These are phyloP conservation scores for Chalciporus piperatoides DNA, from an alignment of 1,284 basidiomycete genomes.

Conservation along the genomic window DNA sequence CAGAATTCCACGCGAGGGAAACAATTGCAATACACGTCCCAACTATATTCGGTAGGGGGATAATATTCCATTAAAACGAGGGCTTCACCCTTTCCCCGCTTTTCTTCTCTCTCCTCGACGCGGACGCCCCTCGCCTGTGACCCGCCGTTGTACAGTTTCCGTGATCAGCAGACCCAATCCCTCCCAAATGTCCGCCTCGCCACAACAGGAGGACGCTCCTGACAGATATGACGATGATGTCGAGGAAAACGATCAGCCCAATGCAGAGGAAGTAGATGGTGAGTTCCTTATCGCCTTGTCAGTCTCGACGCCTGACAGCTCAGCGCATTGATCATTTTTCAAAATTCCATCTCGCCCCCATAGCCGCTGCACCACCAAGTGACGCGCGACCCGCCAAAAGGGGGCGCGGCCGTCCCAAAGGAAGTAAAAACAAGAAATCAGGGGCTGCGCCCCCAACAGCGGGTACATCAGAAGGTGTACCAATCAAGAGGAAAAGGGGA, in stretches of 20 bases:
- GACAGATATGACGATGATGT: slow-evolving; percentile 45
- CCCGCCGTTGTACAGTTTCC: slow-evolving; percentile 26
- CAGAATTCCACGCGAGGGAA: slow-evolving; percentile 49
- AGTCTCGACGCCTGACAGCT: slow-evolving; percentile 5
- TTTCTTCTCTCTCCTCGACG: slow-evolving; percentile 47
- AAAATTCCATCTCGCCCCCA: slow-evolving; percentile 16
- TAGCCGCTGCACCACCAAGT: slow-evolving; percentile 24
- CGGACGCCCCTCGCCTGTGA: slow-evolving; percentile 26
- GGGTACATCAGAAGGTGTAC: slow-evolving; percentile 36
- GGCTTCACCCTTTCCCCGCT: slow-evolving; percentile 57
- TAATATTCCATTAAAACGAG: slow-evolving; percentile 71
- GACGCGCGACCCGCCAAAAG: slow-evolving; percentile 51
- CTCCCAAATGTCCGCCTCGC: slow-evolving; percentile 44
- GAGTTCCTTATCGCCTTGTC: slow-evolving; percentile 19
- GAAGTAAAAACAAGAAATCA: slow-evolving; percentile 77
- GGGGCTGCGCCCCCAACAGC: slow-evolving; percentile 38
- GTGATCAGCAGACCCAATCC: slow-evolving; percentile 22
- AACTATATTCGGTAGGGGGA: slow-evolving; percentile 66
- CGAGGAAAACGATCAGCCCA: slow-evolving; percentile 37
- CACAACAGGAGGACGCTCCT: slow-evolving; percentile 36
- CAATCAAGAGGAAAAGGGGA: slow-evolving; percentile 59
- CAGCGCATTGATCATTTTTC: slow-evolving; percentile 20
- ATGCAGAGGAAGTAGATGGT: slow-evolving; percentile 36
- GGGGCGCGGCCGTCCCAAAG: slow-evolving; percentile 74
- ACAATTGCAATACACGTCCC: slow-evolving; percentile 50